phyloP scores from a whole-genome alignment of 306 rosid species.

The Urtica urens region DNA sequence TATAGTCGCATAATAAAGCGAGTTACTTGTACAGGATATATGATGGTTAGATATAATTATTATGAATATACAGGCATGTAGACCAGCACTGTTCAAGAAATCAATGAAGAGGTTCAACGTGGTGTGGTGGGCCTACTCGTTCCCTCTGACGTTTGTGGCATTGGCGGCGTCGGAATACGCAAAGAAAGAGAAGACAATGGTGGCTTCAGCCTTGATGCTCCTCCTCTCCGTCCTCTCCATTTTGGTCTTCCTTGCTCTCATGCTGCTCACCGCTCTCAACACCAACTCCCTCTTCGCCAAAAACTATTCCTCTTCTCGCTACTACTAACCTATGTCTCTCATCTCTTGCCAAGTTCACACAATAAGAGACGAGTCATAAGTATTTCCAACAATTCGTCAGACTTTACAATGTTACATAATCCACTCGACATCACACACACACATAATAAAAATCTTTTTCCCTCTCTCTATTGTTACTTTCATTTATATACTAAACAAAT shows the following conservation, averaged over 20 bases:
- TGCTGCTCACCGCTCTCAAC: slow-evolving; percentile 29
- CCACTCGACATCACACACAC: slow-evolving; percentile 13
- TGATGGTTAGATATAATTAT: too few species aligned
- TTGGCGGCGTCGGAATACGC: slow-evolving; percentile 40
- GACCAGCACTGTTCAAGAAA: slow-evolving; percentile 43
- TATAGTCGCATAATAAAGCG: too few species aligned
- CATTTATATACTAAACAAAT: slow-evolving; percentile 12
- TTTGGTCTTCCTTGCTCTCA: slow-evolving; percentile 27
- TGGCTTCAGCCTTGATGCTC: slow-evolving; percentile 28
- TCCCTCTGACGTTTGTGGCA: slow-evolving; percentile 35
- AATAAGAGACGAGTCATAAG: background rate
- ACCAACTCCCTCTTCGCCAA: slow-evolving; percentile 16
- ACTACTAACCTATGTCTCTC: slow-evolving; percentile 3
- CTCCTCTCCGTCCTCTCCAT: slow-evolving; percentile 21
- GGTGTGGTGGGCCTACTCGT: slow-evolving; percentile 41
- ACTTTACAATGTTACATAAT: slow-evolving; percentile 3
- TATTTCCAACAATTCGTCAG: background rate
- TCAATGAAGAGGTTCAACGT: slow-evolving; percentile 30
- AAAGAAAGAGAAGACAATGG: slow-evolving; percentile 15
- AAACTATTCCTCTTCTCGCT: slow-evolving; percentile 8
- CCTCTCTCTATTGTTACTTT: background rate
- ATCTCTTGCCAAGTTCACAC: background rate
- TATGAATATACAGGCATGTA: slow-evolving; percentile 27
- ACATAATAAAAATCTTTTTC: slow-evolving; percentile 18
- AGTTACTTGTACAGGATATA: too few species aligned